Evolutionary conservation across 2,329 filamentous ascomycete genomes (phyloP).

Genomic region (Apiospora sp.): DNA sequence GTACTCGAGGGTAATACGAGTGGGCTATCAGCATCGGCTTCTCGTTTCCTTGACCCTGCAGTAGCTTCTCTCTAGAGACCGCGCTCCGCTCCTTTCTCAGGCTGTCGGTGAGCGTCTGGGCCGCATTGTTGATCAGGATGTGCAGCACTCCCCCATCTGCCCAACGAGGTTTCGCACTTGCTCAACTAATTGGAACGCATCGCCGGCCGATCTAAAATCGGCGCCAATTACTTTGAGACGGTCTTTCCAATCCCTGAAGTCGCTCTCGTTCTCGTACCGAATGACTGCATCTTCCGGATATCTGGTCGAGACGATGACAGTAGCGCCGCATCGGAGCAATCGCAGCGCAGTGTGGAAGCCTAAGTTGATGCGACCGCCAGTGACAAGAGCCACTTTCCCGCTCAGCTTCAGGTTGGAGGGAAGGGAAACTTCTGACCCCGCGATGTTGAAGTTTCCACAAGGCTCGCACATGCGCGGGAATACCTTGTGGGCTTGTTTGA

Average conservation of each 20-base stretch:
- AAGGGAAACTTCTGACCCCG: slow-evolving; percentile 38
- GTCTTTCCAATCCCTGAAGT: slow-evolving; percentile 34
- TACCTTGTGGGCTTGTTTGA: slow-evolving; percentile 33
- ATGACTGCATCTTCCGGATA: slow-evolving; percentile 45
- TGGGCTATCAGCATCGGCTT: background rate
- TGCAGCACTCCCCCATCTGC: slow-evolving; percentile 34
- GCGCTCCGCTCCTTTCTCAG: slow-evolving; percentile 40
- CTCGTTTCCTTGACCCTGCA: slow-evolving; percentile 19
- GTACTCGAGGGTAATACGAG: background rate
- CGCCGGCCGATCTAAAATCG: slow-evolving; percentile 43
- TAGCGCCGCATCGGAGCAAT: slow-evolving; percentile 45
- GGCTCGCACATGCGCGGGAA: slow-evolving; percentile 42
- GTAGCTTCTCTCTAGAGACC: slow-evolving; percentile 35
- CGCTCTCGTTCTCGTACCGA: slow-evolving; percentile 37
- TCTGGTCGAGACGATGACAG: slow-evolving; percentile 45
- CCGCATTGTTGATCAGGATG: slow-evolving; percentile 49
- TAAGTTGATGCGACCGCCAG: slow-evolving; percentile 45
- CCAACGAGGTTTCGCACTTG: slow-evolving; percentile 34
- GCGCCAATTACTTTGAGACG: slow-evolving; percentile 34
- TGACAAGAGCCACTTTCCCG: slow-evolving; percentile 43
- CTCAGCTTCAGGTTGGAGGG: slow-evolving; percentile 39
- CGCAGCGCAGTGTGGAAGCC: slow-evolving; percentile 44
- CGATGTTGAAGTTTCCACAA: slow-evolving; percentile 46
- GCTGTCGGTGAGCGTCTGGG: slow-evolving; percentile 47
- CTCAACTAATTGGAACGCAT: slow-evolving; percentile 42